A percentile compares a stretch with the other conserved stretches of the same genome.
These are phyloP conservation scores for Atkinsonella hypoxylon DNA, from an alignment of 2,329 filamentous ascomycete genomes.

Conservation along the genomic window DNA sequence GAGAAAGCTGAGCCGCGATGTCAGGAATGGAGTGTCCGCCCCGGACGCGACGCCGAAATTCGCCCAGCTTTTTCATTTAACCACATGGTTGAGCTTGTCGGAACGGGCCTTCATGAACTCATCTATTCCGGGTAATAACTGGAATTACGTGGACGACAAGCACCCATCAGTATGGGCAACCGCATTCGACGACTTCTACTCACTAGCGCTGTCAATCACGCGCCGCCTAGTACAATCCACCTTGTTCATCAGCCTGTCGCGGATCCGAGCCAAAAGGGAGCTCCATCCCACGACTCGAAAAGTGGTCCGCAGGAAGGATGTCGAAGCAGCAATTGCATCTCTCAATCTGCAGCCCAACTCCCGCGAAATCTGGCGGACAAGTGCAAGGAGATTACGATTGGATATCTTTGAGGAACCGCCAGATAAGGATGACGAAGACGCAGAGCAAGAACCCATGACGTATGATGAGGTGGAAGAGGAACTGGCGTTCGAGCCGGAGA, in stretches of 20 bases:
- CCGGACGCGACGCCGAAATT: conserved; percentile 28
- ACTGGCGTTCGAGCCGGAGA: conserved; percentile 13
- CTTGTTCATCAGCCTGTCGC: conserved; percentile 58
- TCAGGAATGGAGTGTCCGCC: not conserved
- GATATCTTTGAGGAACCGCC: conserved; percentile 30
- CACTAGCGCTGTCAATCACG: conserved; percentile 54
- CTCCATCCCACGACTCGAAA: conserved; percentile 16
- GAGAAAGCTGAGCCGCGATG: conserved; percentile 14
- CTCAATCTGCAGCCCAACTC: conserved; percentile 29
- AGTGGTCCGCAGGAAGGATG: conserved; percentile 32
- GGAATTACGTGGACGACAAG: conserved; percentile 48
- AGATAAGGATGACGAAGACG: conserved; percentile 10
- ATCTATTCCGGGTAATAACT: conserved; percentile 49
- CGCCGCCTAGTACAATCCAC: conserved; percentile 57
- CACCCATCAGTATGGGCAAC: conserved; percentile 62
- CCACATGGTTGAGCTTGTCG: conserved; percentile 52
- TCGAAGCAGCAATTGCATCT: conserved; percentile 35
- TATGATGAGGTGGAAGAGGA: conserved; percentile 32
- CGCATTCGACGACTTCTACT: conserved; percentile 64
- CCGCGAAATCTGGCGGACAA: conserved; percentile 33
- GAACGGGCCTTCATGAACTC: conserved; percentile 66
- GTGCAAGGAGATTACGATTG: conserved; percentile 36
- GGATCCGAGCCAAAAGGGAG: conserved; percentile 42
- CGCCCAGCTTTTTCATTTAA: conserved; percentile 44
- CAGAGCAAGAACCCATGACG: conserved; percentile 22